These are phyloP conservation scores for Tetrapisispora fleetii DNA, from an alignment of 805 yeast species.

Conservation along the genomic window DNA sequence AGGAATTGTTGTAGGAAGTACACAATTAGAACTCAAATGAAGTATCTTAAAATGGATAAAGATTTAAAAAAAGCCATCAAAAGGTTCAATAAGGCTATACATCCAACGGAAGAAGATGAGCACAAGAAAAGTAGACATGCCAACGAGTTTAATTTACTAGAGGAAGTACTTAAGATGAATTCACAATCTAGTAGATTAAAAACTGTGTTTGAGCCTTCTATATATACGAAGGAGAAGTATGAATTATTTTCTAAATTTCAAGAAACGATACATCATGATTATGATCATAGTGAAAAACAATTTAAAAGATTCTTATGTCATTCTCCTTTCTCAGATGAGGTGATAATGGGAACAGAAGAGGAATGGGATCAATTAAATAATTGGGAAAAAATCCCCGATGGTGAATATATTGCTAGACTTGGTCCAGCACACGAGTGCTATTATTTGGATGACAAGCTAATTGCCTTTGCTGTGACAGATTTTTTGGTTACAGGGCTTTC, in stretches of 20 bases:
- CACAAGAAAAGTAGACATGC: not conserved
- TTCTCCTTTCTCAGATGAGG: slow-evolving; percentile 42
- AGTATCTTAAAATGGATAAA: slow-evolving; percentile 41
- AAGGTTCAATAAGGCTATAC: slow-evolving; percentile 35
- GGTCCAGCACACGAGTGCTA: slow-evolving; percentile 80
- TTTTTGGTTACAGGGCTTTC: slow-evolving; percentile 68
- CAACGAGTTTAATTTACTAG: slow-evolving; percentile 15
- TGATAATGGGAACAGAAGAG: slow-evolving; percentile 14
- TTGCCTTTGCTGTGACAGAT: slow-evolving; percentile 72
- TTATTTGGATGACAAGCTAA: slow-evolving; percentile 48
- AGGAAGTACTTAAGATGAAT: slow-evolving; percentile 34
- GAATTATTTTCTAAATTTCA: slow-evolving; percentile 61
- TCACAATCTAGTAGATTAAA: slow-evolving; percentile 17
- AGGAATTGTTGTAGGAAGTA: slow-evolving; percentile 71
- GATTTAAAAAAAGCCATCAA: slow-evolving; percentile 60
- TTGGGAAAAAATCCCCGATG: slow-evolving; percentile 29
- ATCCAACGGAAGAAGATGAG: not conserved
- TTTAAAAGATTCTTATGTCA: slow-evolving; percentile 63
- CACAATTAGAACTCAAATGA: slow-evolving; percentile 57
- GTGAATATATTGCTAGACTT: slow-evolving; percentile 15
- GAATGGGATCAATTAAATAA: slow-evolving; percentile 24
- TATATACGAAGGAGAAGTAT: slow-evolving; percentile 48
- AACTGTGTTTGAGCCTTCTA: slow-evolving; percentile 45
- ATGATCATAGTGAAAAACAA: slow-evolving; percentile 35
- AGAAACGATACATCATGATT: slow-evolving; percentile 56